A percentile compares a stretch with the other conserved stretches of the same genome.
Evolutionary conservation across 2,329 filamentous ascomycete species (phyloP).

Genomic region (Cladosporium sp.): DNA sequence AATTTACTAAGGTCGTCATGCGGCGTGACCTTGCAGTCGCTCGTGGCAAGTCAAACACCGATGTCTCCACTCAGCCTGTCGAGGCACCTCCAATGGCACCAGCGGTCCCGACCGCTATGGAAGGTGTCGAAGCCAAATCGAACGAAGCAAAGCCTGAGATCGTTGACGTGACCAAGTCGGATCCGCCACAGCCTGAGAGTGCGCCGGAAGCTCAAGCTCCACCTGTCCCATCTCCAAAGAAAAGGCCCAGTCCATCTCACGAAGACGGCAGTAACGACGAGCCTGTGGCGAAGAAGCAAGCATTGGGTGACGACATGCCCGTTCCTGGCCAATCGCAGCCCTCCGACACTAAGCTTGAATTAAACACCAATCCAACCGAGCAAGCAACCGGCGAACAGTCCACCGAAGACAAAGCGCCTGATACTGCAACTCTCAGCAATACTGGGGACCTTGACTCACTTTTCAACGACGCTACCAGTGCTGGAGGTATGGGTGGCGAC

Average conservation of each 20-base stretch:
- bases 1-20: constrained; percentile 30
- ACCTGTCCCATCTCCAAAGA: neutral
- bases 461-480: constrained; percentile 28
- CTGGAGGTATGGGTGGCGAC: constrained; percentile 10
- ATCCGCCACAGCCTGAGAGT: constrained; percentile 8
- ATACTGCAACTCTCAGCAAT: constrained; percentile 24
- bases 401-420: constrained; percentile 22
- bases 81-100: neutral
- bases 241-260: constrained; percentile 8
- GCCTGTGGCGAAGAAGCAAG: constrained; percentile 7
- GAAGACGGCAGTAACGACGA: neutral
- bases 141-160: neutral
- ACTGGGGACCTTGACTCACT: constrained; percentile 33
- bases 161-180: constrained; percentile 5
- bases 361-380: constrained; percentile 9
- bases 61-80: neutral
- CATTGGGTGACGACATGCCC: neutral
- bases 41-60: constrained; percentile 18
- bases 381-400: constrained; percentile 12
- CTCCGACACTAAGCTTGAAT: neutral
- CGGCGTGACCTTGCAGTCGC: constrained; percentile 32
- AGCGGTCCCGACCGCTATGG: neutral
- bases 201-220: neutral
- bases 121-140: neutral
- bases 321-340: neutral